Base-by-base conservation (phyloP, 192 early-diverging fungal genomes). In the Bifiguratus adelaidae region DNA sequence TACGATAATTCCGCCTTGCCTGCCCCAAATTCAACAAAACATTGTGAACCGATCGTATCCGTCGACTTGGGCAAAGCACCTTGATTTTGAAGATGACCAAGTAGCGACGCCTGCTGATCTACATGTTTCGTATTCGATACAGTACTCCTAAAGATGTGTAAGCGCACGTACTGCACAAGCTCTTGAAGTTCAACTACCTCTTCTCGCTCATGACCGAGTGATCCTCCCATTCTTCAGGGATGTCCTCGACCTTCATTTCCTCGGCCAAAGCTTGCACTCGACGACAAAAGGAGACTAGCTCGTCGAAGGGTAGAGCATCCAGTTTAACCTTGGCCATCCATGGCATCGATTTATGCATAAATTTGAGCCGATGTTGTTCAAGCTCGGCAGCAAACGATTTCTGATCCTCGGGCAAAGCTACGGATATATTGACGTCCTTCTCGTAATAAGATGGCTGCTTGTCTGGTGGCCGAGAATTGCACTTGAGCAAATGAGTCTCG, bases 11-110 rank as follows among this genome's bases (percentile, higher is more conserved):
- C 75, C 18, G 58, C 84, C 48, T 76, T 77, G 6, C 83, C 83
- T 25, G 82, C 74, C 27, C 89, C 88, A 68, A 88, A 90, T 61
- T 95, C 90, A 16, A 86, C 55, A 59, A 78, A 91, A 8, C 73
- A 75, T 19, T 73, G 60, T 0, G 59, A 53, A 11, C 63, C 56
- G 27, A n/a, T n/a, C n/a, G n/a, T n/a, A n/a, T n/a, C n/a, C n/a
- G n/a, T n/a, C n/a, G n/a, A n/a, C n/a, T n/a, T n/a, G n/a, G n/a
- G n/a, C n/a, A n/a, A n/a, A n/a, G n/a, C n/a, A n/a, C n/a, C n/a
- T n/a, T n/a, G n/a, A n/a, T n/a, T n/a, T 18, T 74, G 64, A 67
- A 95, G 68, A 43, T 92, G 84, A 8, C 86, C 88, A 3, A 92
- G 20, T 7, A 95, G 58, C 12, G 91, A 95, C n/a, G 86, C 71